These are phyloP conservation scores for Colletotrichum shisoi DNA, from an alignment of 2,329 filamentous ascomycete species.

Conservation along the genomic window DNA sequence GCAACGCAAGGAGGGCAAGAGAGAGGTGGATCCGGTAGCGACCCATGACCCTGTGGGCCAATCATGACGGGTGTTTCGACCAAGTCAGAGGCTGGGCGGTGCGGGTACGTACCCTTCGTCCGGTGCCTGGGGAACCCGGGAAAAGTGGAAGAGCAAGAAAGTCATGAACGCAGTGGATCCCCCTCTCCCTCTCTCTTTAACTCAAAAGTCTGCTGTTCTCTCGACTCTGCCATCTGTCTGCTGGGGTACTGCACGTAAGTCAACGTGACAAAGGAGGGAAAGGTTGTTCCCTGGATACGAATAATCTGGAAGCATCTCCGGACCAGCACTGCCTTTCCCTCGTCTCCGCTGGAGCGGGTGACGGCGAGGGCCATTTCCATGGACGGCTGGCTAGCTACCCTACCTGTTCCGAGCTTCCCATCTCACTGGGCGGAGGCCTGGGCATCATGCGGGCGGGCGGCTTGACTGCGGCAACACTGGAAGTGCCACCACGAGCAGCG, in stretches of 20 bases:
- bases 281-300: constrained; percentile 27
- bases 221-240: neutral
- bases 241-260: constrained; percentile 3
- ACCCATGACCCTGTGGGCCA: constrained; percentile 12
- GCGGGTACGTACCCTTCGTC: constrained; percentile 25
- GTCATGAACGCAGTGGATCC: constrained; percentile 27
- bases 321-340: constrained; percentile 19
- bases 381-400: constrained; percentile 23
- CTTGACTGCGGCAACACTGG: constrained; percentile 9
- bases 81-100: constrained; percentile 16
- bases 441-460: neutral
- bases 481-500: constrained; percentile 15
- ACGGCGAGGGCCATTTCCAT: constrained; percentile 20
- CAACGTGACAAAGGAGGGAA: constrained; percentile 24
- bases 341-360: neutral
- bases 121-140: constrained; percentile 34
- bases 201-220: constrained; percentile 27
- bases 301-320: constrained; percentile 28
- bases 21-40: constrained; percentile 8
- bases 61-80: constrained; percentile 29
- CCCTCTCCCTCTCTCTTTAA: constrained; percentile 3
- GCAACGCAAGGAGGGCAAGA: constrained; percentile 1
- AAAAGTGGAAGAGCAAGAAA: constrained; percentile 27
- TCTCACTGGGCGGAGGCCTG: neutral
- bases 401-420: neutral